Conservation (phyloP, 2,329 filamentous ascomycete species). For the Aspergillus intermedius region DNA sequence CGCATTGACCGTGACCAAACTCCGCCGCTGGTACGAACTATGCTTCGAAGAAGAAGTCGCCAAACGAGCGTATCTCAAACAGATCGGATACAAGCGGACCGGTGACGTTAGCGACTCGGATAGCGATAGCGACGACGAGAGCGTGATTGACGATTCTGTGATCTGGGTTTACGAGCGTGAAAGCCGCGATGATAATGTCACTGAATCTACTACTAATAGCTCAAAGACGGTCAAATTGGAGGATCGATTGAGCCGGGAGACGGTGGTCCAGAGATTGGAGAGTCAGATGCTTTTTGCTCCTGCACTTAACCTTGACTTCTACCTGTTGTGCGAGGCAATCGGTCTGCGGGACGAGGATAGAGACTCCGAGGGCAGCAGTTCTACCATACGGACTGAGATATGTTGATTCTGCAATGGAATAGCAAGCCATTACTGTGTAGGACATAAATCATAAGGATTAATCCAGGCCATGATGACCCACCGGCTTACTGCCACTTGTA, state of each 20-base stretch:
- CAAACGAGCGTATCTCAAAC: constrained; percentile 1
- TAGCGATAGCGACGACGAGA: not conserved
- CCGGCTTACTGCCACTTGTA: too few species aligned
- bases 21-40: constrained; percentile 4
- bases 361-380: not conserved
- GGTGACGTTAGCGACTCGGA: constrained; percentile 1
- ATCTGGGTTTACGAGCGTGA: constrained; percentile 4
- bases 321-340: not conserved
- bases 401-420: not conserved
- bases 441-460: too few species aligned
- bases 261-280: not conserved
- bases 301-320: constrained; percentile 1
- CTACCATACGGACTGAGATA: not conserved
- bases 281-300: constrained; percentile 1
- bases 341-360: not conserved
- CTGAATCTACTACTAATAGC: not conserved
- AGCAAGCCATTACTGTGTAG: too few species aligned
- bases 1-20: constrained; percentile 4
- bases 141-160: constrained; percentile 1
- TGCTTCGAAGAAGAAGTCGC: constrained; percentile 1
- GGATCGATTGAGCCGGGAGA: not conserved
- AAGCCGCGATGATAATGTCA: not conserved
- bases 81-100: not conserved
- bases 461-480: too few species aligned
- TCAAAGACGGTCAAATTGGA: not conserved